Base-by-base conservation (phyloP, 148 eudicot genomes). In the Amaranthus hypochondriacus region DNA sequence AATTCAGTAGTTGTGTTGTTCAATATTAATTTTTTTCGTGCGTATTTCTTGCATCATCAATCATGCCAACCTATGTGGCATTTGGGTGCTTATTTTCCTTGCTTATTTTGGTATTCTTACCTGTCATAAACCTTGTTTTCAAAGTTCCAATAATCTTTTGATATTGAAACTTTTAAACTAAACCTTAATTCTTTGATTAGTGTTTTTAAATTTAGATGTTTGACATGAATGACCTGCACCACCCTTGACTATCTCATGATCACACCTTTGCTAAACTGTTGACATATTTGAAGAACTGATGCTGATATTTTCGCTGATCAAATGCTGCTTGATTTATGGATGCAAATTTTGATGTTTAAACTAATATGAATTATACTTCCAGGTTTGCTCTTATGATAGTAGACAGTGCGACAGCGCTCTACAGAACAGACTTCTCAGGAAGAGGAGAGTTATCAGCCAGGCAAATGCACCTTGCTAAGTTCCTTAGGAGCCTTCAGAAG, bases 311-410 rank as follows among this genome's bases (percentile, higher is more conserved):
- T 5, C 42, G 51, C 21, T n/a, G 28, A 48, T 48, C 21, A 52
- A 48, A 4, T 49, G 53, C 50, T 73, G 68, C 48, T 61, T 72
- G 59, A 62, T 61, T 44, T 18, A 47, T 9, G 44, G 10, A 7
- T 18, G 62, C 49, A 6, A 48, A 28, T 39, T 57, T 13, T 64
- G 18, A 47, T 21, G 14, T 18, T 5, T 53, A 13, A 66, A 68
- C 53, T 73, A 53, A 64, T 14, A 28, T 5, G 7, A 21, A 62
- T 75, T 62, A 62, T 72, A 72, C 51, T 69, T 69, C 52, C 85
- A 94, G 98, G 84, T 95, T 92, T 81, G 98, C 97, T 57, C 96
- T 95, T 44, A 89, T 95, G 98, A 87, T 90, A 75, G 92, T 92
- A 71, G 98, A 95, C 76, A 95, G 97, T 81, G 98, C 98, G 13